Evolutionary conservation across 257 asterid species (phyloP).

Genomic region (Euphrasia confusa): DNA sequence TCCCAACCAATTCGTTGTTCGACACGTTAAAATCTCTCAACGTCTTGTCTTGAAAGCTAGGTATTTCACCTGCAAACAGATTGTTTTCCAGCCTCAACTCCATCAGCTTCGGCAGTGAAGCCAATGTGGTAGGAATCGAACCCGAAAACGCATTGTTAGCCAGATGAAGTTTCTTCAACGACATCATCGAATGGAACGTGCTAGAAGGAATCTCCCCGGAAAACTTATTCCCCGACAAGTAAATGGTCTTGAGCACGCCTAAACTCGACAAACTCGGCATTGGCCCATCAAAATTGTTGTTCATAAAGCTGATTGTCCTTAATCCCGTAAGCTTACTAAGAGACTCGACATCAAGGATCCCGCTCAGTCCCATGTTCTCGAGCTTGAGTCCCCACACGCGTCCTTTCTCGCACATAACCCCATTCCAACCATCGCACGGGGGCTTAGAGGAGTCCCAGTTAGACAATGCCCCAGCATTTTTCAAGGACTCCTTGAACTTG

Average conservation of each 20-base stretch:
- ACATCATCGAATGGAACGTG: conserved; percentile 39
- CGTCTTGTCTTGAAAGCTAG: conserved; percentile 30
- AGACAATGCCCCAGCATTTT: conserved; percentile 25
- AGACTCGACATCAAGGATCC: conserved; percentile 43
- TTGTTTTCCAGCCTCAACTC: conserved; percentile 48
- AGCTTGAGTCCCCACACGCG: conserved; percentile 44
- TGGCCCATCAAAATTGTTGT: conserved; percentile 44
- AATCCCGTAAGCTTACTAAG: conserved; percentile 31
- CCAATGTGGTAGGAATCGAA: conserved; percentile 35
- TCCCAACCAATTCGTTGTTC: conserved; percentile 44
- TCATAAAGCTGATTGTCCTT: conserved; percentile 44
- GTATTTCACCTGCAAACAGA: conserved; percentile 44
- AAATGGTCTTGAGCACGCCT: conserved; percentile 36
- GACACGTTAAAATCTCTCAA: conserved; percentile 35
- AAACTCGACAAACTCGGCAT: conserved; percentile 40
- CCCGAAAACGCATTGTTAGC: conserved; percentile 44
- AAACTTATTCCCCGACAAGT: conserved; percentile 41
- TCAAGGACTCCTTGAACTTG: conserved; percentile 38
- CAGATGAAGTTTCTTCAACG: conserved; percentile 53
- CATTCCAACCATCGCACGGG: conserved; percentile 50
- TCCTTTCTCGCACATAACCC: conserved; percentile 39
- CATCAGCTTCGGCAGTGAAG: conserved; percentile 36
- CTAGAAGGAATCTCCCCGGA: conserved; percentile 33
- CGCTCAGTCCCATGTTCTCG: conserved; percentile 44
- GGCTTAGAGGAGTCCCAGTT: conserved; percentile 31